These are phyloP conservation scores for Corymbia calophylla DNA, from an alignment of 441 rosid species.

Conservation along the genomic window DNA sequence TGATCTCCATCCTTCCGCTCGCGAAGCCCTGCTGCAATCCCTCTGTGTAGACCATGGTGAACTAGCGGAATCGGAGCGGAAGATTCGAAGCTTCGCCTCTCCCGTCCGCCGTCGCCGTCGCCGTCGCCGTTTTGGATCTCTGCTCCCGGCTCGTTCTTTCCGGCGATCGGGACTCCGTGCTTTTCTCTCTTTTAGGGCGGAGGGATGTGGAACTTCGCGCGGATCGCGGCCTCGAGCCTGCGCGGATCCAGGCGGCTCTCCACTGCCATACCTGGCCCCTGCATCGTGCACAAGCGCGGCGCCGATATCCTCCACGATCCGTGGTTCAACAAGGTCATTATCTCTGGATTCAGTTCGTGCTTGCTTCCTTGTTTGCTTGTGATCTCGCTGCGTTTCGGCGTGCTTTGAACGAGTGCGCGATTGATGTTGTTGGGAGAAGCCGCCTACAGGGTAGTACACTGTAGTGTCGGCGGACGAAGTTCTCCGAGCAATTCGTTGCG, in stretches of 20 bases:
- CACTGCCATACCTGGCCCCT: conserved; percentile 80
- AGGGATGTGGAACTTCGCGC: conserved; percentile 65
- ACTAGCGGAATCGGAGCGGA: not conserved
- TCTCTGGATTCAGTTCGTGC: not conserved
- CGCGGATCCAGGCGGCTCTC: conserved; percentile 61
- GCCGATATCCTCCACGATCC: conserved; percentile 99
- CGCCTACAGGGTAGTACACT: not conserved
- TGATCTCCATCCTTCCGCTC: not conserved
- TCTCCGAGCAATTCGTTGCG: not conserved
- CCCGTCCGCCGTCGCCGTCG: not conserved
- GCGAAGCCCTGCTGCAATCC: not conserved
- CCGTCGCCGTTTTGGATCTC: not conserved
- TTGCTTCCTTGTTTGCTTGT: not conserved
- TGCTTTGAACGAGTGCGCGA: not conserved
- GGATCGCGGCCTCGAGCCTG: conserved; percentile 32
- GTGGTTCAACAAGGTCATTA: conserved; percentile 87
- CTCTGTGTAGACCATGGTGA: not conserved
- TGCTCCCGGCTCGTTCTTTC: not conserved
- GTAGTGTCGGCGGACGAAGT: not conserved
- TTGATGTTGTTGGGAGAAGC: not conserved
- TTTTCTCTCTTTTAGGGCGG: not conserved
- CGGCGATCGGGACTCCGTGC: not conserved
- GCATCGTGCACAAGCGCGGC: conserved; percentile 93
- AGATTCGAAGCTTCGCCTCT: not conserved
- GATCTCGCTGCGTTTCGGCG: not conserved